Evolutionary conservation across 2,329 filamentous ascomycete species (phyloP), one percentile per base, ranked within the genome.

Genomic region (Ophiocordyceps robertsii): DNA sequence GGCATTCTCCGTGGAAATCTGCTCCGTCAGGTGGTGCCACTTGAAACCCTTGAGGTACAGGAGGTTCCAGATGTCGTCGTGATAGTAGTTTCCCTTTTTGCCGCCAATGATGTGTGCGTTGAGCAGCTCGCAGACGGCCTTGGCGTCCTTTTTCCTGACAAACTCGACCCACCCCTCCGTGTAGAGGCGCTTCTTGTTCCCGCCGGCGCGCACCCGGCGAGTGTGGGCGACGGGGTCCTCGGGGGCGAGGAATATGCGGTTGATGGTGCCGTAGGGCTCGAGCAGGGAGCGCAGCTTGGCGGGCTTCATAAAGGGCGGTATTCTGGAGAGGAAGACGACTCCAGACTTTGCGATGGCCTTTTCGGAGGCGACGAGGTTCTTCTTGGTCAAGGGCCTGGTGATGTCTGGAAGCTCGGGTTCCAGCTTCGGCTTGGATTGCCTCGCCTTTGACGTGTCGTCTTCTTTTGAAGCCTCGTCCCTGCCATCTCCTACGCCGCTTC

Each of bases 91-190:
- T 12, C 84, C 75, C 65, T 93, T 93, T 65, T 89, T 89, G 24
- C 86, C 86, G 40, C 85, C 85, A 45, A 92, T 84, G 12, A 74
- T 84, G 48, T 75, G 75, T 36, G 82, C 82, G 56, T 93, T 93
- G 40, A 93, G 68, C 24, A 83, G 70, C 50, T 86, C 82, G 40
- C 80, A 84, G 0, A 77, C 81, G n/a, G 75, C 67, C 59, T 89
- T 87, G 31, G 86, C 86, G 47, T 89, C 80, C 48, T 72, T 72
- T 61, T 92, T 92, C 47, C 73, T 70, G 31, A 77, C 61, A 53
- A 90, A 93, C 59, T 93, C 87, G 27, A 92, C 77, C 86, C 86
- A 93, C 38, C 86, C 87, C 60, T 93, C 87, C 4, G 77, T 81
- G 63, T 79, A 92, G n/a, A 75, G 75, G 46, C 79, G 75, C 62